These are phyloP conservation scores for Cronartium quercuum DNA, from an alignment of 1,284 basidiomycete genomes.

Conservation along the genomic window DNA sequence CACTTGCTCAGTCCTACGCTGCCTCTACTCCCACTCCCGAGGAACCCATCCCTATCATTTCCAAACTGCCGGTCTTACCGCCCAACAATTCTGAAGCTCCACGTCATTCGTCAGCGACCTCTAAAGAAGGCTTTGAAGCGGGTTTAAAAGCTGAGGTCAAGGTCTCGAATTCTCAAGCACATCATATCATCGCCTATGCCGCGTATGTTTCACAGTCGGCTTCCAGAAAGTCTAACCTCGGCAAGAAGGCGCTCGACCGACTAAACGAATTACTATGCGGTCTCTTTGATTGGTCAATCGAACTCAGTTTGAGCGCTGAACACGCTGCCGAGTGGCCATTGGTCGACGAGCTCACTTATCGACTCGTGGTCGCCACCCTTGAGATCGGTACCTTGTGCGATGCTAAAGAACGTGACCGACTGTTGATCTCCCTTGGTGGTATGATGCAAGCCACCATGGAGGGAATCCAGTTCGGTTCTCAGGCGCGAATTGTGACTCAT, in stretches of 20 bases:
- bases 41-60: slow-evolving; percentile 22
- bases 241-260: slow-evolving; percentile 2
- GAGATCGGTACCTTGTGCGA: slow-evolving; percentile 8
- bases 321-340: slow-evolving; percentile 26
- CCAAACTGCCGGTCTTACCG: slow-evolving; percentile 11
- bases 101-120: background rate
- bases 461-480: slow-evolving; percentile 6
- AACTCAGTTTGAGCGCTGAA: slow-evolving; percentile 20
- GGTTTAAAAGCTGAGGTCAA: slow-evolving; percentile 6
- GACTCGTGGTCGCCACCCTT: slow-evolving; percentile 18
- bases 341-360: slow-evolving; percentile 32
- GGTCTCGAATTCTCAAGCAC: slow-evolving; percentile 17
- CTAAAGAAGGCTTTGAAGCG: background rate
- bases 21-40: slow-evolving; percentile 10
- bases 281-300: slow-evolving; percentile 16
- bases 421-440: slow-evolving; percentile 13
- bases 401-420: slow-evolving; percentile 1
- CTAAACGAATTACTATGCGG: slow-evolving; percentile 12
- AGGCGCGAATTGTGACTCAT: slow-evolving; percentile 25
- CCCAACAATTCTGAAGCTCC: background rate
- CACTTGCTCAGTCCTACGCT: slow-evolving; percentile 34
- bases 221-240: background rate
- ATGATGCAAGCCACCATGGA: background rate
- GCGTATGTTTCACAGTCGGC: slow-evolving; percentile 35
- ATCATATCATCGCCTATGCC: slow-evolving; percentile 34